These are phyloP conservation scores for Paraphoma chrysanthemicola DNA, from an alignment of 2,329 filamentous ascomycete species.

Conservation along the genomic window DNA sequence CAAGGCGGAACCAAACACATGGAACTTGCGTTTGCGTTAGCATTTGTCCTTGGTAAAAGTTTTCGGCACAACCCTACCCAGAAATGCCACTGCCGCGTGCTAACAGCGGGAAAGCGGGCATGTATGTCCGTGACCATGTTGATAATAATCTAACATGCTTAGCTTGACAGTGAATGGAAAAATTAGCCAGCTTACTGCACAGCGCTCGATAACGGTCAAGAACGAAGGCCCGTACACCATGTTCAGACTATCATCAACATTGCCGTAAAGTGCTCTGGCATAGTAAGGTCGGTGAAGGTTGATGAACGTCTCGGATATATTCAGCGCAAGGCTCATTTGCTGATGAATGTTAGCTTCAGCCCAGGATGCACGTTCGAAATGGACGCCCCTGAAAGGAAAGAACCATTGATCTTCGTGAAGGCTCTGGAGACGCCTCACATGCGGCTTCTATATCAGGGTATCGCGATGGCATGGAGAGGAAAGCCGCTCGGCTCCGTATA, in stretches of 20 bases:
- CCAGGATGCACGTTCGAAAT: background rate
- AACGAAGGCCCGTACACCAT: slow-evolving; percentile 1
- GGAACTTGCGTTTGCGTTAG: background rate
- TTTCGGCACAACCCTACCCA: background rate
- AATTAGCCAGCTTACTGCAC: slow-evolving; percentile 1
- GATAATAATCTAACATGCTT: background rate
- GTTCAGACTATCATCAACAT: background rate
- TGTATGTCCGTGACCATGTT: background rate
- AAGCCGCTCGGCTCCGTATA: slow-evolving; percentile 2
- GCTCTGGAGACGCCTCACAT: background rate
- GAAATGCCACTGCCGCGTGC: background rate
- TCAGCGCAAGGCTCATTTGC: slow-evolving; percentile 7
- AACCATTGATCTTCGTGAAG: background rate
- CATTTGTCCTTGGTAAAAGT: background rate
- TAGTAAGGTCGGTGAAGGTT: slow-evolving; percentile 8
- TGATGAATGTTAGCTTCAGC: slow-evolving; percentile 1
- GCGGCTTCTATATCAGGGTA: background rate
- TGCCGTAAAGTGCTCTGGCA: slow-evolving; percentile 1
- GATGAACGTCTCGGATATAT: slow-evolving; percentile 7
- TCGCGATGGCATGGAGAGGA: background rate
- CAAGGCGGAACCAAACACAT: slow-evolving; percentile 5
- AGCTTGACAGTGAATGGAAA: background rate
- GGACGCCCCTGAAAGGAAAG: background rate
- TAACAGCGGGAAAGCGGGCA: background rate
- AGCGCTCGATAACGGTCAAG: slow-evolving; percentile 6